Base-by-base conservation (phyloP, 2,329 filamentous ascomycete genomes). In the Fusarium acutatum region DNA sequence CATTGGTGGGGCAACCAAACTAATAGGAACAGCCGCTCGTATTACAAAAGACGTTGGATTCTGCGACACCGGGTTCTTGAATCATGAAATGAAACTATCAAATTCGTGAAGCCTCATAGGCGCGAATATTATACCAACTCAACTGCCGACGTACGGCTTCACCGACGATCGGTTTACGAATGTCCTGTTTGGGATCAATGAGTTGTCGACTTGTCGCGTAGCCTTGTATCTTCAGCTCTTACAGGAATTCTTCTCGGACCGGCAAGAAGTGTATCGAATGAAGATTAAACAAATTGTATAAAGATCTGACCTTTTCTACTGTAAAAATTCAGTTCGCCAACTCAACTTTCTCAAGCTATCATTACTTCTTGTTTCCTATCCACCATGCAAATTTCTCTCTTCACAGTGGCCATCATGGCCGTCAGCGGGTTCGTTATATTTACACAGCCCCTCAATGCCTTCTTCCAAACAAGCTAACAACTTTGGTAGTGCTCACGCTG, bases 401-500 rank as follows among this genome's bases (percentile, higher is more conserved):
- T 32, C 28, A 18, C 46, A 24, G 3, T 24, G 6, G 28, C 22
- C 22, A 2, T 32, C 28, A 7, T 50, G 46, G 46, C 5, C 15
- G 3, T 18, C 22, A 18, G 22, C 46, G 22, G 28, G 46, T 50
- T 50, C 22, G 46, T 50, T 7, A 10, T 10, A 1, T 18, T 7
- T 18, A 32, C 6, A 5, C 15, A 18, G 15, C 6, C 22, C 7
- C 22, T 5, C 1, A 1, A 13, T 2, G 3, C 10, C 11, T 24
- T 3, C 15, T 32, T 8, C 11, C 15, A 32, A 17, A 5, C 5
- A 18, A 10, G 1, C 28, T 49, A 14, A 49, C 11, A 7, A 3
- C 22, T 24, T 20, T 6, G 1, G 14, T 10, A 50, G 46, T 32
- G 28, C 22, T 32, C 30, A 24, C 0, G 46, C 46, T 32, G 46